These are phyloP conservation scores for Pisolithus marmoratus DNA, from an alignment of 768 basidiomycete species.

Conservation along the genomic window DNA sequence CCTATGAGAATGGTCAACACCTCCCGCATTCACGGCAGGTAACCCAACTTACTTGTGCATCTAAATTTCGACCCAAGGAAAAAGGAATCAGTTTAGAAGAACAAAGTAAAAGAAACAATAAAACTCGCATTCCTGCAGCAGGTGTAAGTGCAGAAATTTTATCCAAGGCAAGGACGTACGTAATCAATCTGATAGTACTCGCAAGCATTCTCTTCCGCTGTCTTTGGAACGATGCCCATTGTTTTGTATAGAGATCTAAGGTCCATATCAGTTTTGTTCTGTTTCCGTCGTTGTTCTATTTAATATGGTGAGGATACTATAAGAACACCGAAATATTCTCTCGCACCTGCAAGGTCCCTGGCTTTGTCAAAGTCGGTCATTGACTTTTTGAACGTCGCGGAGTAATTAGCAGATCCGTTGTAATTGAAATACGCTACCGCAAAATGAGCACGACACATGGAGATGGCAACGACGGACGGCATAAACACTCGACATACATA, in stretches of 20 bases:
- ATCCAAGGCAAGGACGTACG: constrained; percentile 9
- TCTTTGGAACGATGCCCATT: constrained; percentile 39
- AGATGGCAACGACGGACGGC: background rate
- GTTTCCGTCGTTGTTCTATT: constrained; percentile 40
- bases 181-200: constrained; percentile 53
- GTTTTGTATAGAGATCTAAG: constrained; percentile 50
- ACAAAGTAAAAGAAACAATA: background rate
- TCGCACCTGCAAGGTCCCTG: background rate
- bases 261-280: constrained; percentile 44
- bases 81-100: background rate
- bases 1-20: constrained; percentile 37
- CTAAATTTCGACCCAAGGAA: constrained; percentile 3
- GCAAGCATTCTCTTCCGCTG: constrained; percentile 42
- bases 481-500: background rate
- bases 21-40: background rate
- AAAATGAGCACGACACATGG: background rate
- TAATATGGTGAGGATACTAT: background rate
- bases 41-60: constrained; percentile 21
- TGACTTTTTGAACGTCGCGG: background rate
- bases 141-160: background rate
- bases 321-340: too few relatives aligned
- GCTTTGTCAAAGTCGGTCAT: background rate
- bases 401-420: background rate
- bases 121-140: constrained; percentile 25
- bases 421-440: background rate